Conservation (phyloP, 352 stramenopile species). For the Pythium utonaiense region DNA sequence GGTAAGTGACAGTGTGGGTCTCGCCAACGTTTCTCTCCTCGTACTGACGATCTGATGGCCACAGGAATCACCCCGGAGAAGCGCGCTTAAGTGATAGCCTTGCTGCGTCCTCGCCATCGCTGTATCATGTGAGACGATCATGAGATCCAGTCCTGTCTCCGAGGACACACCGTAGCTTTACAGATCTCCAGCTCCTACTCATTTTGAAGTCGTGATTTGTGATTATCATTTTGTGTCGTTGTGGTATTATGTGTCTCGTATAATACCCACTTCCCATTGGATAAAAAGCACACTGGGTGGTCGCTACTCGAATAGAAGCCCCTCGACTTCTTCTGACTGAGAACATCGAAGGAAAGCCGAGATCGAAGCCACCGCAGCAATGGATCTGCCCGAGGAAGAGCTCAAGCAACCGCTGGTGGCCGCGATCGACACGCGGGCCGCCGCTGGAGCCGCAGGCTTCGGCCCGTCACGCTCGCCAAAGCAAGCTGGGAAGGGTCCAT, state of each 20-base stretch:
- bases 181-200: constrained; percentile 9
- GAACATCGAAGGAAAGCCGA: constrained; percentile 31
- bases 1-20: constrained; percentile 27
- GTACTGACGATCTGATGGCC: constrained; percentile 2
- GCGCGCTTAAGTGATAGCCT: no score
- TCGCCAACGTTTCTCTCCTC: not conserved
- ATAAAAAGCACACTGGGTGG: not conserved
- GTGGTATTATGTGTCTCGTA: not conserved
- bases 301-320: constrained; percentile 9
- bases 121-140: no score
- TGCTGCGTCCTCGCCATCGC: no score
- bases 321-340: constrained; percentile 1
- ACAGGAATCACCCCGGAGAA: constrained; percentile 10
- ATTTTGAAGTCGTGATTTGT: constrained; percentile 25
- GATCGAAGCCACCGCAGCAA: constrained; percentile 18
- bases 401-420: constrained; percentile 69
- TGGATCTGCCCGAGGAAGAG: constrained; percentile 75
- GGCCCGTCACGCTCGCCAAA: constrained; percentile 14
- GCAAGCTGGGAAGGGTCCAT: constrained; percentile 4
- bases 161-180: no score
- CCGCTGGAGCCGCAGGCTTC: not conserved
- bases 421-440: constrained; percentile 14
- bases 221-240: not conserved
- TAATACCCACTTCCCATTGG: not conserved
- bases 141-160: no score